These are phyloP conservation scores for Arabidopsis suecica DNA, from an alignment of 345 rosid species.

Conservation along the genomic window DNA sequence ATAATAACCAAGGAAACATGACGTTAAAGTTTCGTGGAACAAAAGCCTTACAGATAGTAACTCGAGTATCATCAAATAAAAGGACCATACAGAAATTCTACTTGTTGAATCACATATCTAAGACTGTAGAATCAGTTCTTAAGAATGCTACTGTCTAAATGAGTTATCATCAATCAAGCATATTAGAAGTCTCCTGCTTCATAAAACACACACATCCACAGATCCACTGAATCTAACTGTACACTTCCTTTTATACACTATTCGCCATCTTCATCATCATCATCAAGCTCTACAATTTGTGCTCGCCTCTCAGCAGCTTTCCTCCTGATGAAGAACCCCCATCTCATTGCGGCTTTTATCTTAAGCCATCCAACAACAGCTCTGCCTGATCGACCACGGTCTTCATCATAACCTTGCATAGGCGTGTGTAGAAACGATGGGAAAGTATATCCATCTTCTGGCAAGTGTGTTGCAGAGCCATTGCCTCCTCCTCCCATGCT, in stretches of 20 bases:
- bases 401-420: slow-evolving; percentile 77
- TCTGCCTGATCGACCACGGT: slow-evolving; percentile 75
- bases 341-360: slow-evolving; percentile 98
- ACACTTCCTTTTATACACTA: slow-evolving; percentile 36
- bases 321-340: slow-evolving; percentile 96
- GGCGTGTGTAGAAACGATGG: slow-evolving; percentile 68
- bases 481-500: slow-evolving; percentile 80
- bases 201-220: slow-evolving; percentile 35
- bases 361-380: slow-evolving; percentile 98
- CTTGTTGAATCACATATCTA: slow-evolving; percentile 28
- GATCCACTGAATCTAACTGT: slow-evolving; percentile 27
- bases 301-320: slow-evolving; percentile 99
- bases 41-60: slow-evolving; percentile 19
- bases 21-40: slow-evolving; percentile 4
- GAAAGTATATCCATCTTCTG: slow-evolving; percentile 73
- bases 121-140: slow-evolving; percentile 37
- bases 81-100: slow-evolving; percentile 8
- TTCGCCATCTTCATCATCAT: slow-evolving; percentile 50
- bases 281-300: slow-evolving; percentile 84
- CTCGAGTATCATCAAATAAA: background rate
- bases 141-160: slow-evolving; percentile 19
- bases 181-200: slow-evolving; percentile 22
- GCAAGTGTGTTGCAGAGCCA: slow-evolving; percentile 48
- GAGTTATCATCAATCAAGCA: slow-evolving; percentile 26
- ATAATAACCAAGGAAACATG: background rate